Evolutionary conservation across 306 rosid species (phyloP), one percentile per base, ranked within the genome.

Genomic region (Prosopis cineraria): DNA sequence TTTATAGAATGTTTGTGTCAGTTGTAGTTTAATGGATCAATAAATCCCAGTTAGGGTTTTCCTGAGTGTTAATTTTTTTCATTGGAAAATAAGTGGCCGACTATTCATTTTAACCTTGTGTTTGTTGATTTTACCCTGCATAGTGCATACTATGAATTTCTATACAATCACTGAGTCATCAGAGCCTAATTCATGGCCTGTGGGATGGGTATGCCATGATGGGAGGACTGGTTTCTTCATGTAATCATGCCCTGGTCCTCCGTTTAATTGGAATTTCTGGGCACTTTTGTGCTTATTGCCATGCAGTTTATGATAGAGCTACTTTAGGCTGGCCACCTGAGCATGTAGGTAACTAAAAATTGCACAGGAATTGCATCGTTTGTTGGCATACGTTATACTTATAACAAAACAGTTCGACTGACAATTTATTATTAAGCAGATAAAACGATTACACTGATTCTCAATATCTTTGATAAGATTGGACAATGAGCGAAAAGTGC

Each of bases 11-110:
- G 60, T 65, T 74, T 74, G 55, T 80, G 52, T 58, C 41, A 30
- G 55, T 78, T 44, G 31, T 75, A 43, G 66, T 75, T 69, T 64
- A 37, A 69, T 63, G 70, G 77, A 78, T 70, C 73, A 78, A 65
- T 74, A 43, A 81, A 43, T 74, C 48, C 65, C 60, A 19, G 20
- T 50, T 31, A 27, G 40, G n/a, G 33, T 58, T 22, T n/a, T 68
- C 68, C 14, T 19, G 17, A 19, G 75, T 50, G 10, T 67, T 34
- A 43, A 3, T 36, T 59, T 16, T 73, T 80, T 50, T 56, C 50
- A 9, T 45, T 62, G 13, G 75, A 24, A 29, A 72, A 33, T 59
- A 44, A 39, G n/a, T 41, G 58, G 52, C 73, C 33, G 70, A 8
- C 16, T 7, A 25, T 50, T 65, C 40, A 47, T 40, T 55, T 70